A percentile compares a stretch with the other conserved stretches of the same genome.
Evolutionary conservation across 805 yeast genomes (phyloP).

Genomic region (Spathaspora boniae): DNA sequence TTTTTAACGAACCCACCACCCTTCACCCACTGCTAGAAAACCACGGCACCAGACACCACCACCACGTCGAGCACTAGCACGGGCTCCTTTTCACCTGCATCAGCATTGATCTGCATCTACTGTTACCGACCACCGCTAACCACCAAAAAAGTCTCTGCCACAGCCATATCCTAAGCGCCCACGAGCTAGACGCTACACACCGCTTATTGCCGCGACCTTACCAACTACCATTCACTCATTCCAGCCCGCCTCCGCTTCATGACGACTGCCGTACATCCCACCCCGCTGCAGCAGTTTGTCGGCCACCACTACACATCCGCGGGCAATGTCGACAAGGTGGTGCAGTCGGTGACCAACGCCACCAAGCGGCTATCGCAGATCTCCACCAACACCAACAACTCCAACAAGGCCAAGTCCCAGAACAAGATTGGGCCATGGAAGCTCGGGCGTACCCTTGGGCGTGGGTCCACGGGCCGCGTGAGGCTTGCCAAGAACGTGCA

Average conservation of each 20-base stretch:
- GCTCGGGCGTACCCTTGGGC: conserved; percentile 87
- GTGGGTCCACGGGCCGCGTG: conserved; percentile 97
- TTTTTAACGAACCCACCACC: too few species aligned
- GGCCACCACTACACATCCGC: conserved; percentile 11
- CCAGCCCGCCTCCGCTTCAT: conserved; percentile 6
- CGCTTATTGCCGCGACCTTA: too few species aligned
- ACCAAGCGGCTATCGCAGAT: conserved; percentile 50
- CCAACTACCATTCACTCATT: conserved; percentile 11
- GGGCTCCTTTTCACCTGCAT: too few species aligned
- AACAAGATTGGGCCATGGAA: conserved; percentile 94
- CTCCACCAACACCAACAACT: conserved; percentile 39
- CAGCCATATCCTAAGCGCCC: neutral
- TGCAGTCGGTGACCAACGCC: conserved; percentile 44
- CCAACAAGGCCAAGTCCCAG: conserved; percentile 42
- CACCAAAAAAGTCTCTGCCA: neutral
- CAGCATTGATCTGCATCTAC: too few species aligned
- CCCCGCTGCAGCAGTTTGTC: conserved; percentile 16
- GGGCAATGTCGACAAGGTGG: conserved; percentile 36
- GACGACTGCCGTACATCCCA: conserved; percentile 24
- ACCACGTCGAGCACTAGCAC: too few species aligned
- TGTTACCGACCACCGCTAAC: too few species aligned
- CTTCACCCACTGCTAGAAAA: too few species aligned
- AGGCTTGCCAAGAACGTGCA: conserved; percentile 82
- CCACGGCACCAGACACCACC: too few species aligned
- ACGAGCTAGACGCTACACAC: too few species aligned